phyloP scores from a whole-genome alignment of 2,329 filamentous ascomycete species.

The Cladosporium sp. region DNA sequence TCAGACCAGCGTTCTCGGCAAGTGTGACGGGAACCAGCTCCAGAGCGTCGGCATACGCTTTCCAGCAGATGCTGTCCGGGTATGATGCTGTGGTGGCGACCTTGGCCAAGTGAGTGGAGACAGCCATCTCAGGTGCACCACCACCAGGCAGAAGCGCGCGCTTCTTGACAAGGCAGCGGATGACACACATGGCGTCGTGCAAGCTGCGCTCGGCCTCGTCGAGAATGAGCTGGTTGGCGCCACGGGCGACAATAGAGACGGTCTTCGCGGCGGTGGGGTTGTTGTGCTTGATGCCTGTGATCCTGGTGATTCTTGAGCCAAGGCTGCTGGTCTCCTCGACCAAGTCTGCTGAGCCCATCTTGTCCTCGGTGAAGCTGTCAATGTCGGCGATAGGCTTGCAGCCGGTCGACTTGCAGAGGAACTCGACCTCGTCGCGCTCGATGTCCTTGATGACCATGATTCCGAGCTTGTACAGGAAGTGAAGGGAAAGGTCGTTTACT shows the following conservation, averaged over 20 bases:
- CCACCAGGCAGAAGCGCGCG: constrained; percentile 98
- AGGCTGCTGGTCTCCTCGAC: constrained; percentile 88
- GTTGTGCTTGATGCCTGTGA: constrained; percentile 82
- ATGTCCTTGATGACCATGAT: constrained; percentile 97
- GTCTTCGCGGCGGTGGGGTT: constrained; percentile 65
- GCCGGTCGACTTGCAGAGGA: constrained; percentile 97
- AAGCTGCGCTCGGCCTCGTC: constrained; percentile 96
- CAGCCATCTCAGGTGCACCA: constrained; percentile 94
- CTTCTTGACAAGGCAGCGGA: constrained; percentile 98
- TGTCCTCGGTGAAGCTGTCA: constrained; percentile 98
- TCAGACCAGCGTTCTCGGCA: constrained; percentile 94
- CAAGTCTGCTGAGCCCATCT: constrained; percentile 88
- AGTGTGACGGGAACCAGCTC: constrained; percentile 96
- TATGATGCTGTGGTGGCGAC: constrained; percentile 81
- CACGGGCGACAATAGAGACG: constrained; percentile 89
- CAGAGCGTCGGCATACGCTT: constrained; percentile 95
- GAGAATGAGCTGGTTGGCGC: constrained; percentile 89
- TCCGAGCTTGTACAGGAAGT: constrained; percentile 96
- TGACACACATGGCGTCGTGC: constrained; percentile 96
- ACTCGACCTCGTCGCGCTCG: constrained; percentile 97
- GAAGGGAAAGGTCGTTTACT: constrained; percentile 94
- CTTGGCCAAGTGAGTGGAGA: constrained; percentile 81
- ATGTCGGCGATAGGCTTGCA: constrained; percentile 99
- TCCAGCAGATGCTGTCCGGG: constrained; percentile 98
- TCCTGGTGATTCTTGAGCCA: constrained; percentile 89